These are phyloP conservation scores for Acanthamoeba castellanii DNA, from an alignment of 208 protist genomes.

Conservation along the genomic window DNA sequence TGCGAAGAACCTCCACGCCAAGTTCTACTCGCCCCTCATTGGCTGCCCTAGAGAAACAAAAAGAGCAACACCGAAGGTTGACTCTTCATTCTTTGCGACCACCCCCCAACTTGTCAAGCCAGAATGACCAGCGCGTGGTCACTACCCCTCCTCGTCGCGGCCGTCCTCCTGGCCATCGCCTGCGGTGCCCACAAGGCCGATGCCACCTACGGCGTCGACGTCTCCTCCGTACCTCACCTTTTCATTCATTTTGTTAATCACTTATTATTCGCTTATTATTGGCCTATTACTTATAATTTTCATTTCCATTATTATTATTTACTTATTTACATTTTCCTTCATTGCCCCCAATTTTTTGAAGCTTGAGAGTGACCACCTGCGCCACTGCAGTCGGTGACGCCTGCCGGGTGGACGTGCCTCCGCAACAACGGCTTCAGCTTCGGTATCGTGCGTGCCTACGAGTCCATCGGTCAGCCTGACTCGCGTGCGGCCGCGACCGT, in stretches of 20 bases:
- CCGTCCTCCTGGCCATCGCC: neutral
- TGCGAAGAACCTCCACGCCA: neutral
- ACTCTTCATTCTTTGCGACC: too few relatives aligned
- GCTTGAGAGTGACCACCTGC: too few relatives aligned
- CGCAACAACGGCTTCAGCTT: conserved; percentile 36
- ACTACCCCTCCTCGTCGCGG: neutral
- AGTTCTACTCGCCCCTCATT: neutral
- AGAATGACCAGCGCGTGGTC: neutral
- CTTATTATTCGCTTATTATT: too few relatives aligned
- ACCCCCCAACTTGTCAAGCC: too few relatives aligned
- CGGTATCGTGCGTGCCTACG: conserved; percentile 38
- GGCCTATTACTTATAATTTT: too few relatives aligned
- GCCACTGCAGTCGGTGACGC: neutral
- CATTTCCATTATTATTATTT: too few relatives aligned
- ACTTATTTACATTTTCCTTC: too few relatives aligned
- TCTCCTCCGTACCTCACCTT: neutral
- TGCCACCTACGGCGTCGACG: conserved; percentile 52
- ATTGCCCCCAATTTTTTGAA: too few relatives aligned
- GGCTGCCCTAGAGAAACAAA: too few relatives aligned
- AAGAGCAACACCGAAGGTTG: too few relatives aligned
- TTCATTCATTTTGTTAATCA: too few relatives aligned
- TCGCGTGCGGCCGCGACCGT: neutral
- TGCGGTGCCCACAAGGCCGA: neutral
- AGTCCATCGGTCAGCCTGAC: conserved; percentile 6
- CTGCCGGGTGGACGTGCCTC: conserved; percentile 23